Base-by-base conservation (phyloP, 202 grass and related monocot species). In the Saccharum hybrid region DNA sequence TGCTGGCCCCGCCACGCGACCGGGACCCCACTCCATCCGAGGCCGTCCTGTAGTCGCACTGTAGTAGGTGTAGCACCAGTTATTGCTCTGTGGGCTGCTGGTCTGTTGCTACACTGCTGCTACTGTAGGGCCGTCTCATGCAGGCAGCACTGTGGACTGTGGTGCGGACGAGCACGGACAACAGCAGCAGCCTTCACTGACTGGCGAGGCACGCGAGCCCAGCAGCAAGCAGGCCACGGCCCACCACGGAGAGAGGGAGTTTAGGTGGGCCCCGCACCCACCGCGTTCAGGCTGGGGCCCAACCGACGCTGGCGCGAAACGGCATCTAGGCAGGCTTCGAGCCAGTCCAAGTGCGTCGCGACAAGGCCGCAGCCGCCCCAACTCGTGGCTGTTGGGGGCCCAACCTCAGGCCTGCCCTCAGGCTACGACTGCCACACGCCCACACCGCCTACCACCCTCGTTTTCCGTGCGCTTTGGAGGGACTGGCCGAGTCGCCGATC, bases 301-400 rank as follows among this genome's bases (percentile, higher is more conserved):
- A 15, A 6, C 3, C 4, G 46, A 54, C 62, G 3, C 19, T 14
- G 6, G 18, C 21, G 68, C 36, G 36, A 54, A 52, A 18, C 61
- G 73, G 70, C 60, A 88, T 83, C 80, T 46, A 0, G 7, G 66
- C 51, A 60, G 66, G 66, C 79, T 9, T 13, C 56, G 33, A 0
- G 36, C 42, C 12, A 3, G 45, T 38, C 66, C 88, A 89, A 86
- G 67, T 73, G 48, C 67, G 66, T 65, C 21, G 39, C 79, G 88
- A 90, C 88, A 86, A 72, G 79, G 8, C 88, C 13, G 16, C 18
- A 54, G 5, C 6, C 16, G 51, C 51, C 1, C 51, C 16, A 26
- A 18, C 5, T 37, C 36, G 36, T 37, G 37, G 66, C 37, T 39
- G 18, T 56, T 56, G 52, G 52, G 52, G 52, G 18, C 18, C 52